Evolutionary conservation across 2,329 filamentous ascomycete genomes (phyloP), one percentile per base, ranked within the genome.

Genomic region (Xylariaceae sp.): DNA sequence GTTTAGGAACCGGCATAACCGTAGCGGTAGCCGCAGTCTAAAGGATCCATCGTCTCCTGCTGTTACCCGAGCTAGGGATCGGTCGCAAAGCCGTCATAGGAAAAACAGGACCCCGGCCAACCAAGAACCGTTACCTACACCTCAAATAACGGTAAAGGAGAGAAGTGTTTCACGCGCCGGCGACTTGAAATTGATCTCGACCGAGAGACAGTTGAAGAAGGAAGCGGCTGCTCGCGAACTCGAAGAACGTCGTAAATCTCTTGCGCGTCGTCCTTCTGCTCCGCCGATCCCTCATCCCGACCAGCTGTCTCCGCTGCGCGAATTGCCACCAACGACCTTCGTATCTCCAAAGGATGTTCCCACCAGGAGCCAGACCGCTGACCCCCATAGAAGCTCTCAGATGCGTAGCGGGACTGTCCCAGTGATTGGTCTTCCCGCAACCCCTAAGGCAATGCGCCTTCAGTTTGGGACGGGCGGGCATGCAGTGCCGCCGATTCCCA

Each of bases 371-470:
- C 83, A 85, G 44, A 90, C 88, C 7, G 87, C 84, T 1, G 87
- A 89, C 57, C 83, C 86, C 1, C 80, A 77, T 2, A 74, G 74
- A 59, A 79, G 76, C 69, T 81, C 83, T 71, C 81, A 80, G 59
- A 77, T 78, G 14, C 73, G 72, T 49, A 75, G 70, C 57, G 72
- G 72, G 16, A 74, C 68, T 2, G 80, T 80, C 1, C 78, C 82
- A 1, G 81, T 83, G 5, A 82, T 93, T 49, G 93, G 92, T 0
- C 81, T 96, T n/a, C 92, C 93, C 14, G 91, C 92, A 2, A 97
- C 93, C 0, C 93, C 93, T 26, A 88, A 91, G 75, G 92, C 92
- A 1, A 96, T 97, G 92, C 85, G 89, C 19, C 86, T 96, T 1
- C 86, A 90, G 43, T 86, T 93, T 64, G 83, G 85, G 62, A 74